phyloP scores from a whole-genome alignment of 1,284 basidiomycete genomes.

The Ceratobasidium sp. region DNA sequence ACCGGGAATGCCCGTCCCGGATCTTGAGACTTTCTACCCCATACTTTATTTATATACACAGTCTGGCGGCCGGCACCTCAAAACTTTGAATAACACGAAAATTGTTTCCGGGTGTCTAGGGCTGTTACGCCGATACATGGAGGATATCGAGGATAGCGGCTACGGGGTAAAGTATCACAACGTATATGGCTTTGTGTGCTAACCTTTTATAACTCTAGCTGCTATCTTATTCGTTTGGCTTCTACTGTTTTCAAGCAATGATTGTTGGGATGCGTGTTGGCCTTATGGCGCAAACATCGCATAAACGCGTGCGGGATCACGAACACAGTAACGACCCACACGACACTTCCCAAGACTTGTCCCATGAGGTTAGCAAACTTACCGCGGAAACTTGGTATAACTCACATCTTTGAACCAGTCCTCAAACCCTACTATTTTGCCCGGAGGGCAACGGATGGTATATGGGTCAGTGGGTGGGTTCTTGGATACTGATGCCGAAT shows the following conservation, averaged over 20 bases:
- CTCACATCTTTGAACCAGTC: no score
- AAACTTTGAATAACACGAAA: neutral
- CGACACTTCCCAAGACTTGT: neutral
- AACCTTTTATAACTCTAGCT: neutral
- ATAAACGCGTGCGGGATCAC: neutral
- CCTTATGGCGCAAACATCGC: neutral
- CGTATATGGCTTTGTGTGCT: no score
- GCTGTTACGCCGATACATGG: neutral
- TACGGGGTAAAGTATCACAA: neutral
- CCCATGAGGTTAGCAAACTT: neutral
- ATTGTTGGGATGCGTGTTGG: neutral
- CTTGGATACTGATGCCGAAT: neutral
- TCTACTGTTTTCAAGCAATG: slow-evolving; percentile 16
- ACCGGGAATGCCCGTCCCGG: no score
- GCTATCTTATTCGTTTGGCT: slow-evolving; percentile 9
- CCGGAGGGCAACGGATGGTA: neutral
- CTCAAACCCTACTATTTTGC: no score
- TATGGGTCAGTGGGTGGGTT: neutral
- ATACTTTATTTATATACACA: neutral
- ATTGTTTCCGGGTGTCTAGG: neutral
- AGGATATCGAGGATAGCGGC: neutral
- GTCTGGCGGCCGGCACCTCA: neutral
- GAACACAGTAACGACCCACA: neutral
- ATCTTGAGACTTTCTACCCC: neutral
- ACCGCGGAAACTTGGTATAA: no score